Conservation (phyloP, 2,329 filamentous ascomycete genomes). For the Xylaria sp. region DNA sequence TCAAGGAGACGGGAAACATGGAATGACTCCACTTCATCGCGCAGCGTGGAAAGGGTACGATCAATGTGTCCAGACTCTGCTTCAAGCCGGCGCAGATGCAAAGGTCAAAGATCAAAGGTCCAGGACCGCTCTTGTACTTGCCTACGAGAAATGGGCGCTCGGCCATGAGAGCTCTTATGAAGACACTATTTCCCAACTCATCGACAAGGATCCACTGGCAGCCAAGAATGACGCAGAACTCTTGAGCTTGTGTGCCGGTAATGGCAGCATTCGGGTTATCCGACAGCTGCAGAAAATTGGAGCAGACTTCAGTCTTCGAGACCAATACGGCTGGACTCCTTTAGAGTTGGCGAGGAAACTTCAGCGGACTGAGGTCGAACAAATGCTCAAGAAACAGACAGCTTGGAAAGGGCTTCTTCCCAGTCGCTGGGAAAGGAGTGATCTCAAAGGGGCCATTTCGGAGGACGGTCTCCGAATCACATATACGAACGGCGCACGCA, state of each 20-base stretch:
- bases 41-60: not conserved
- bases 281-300: not conserved
- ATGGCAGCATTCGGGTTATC: not conserved
- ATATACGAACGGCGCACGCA: not conserved
- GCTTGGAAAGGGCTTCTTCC: slow-evolving; percentile 4
- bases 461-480: not conserved
- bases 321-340: slow-evolving; percentile 1
- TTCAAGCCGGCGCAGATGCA: not conserved
- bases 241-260: not conserved
- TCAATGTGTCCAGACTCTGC: not conserved
- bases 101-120: not conserved
- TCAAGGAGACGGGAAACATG: not conserved
- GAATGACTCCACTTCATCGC: slow-evolving; percentile 4
- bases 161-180: not conserved
- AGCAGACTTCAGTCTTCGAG: not conserved
- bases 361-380: not conserved
- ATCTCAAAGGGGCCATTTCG: not conserved
- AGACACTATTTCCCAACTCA: not conserved
- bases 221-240: not conserved
- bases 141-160: not conserved
- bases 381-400: not conserved
- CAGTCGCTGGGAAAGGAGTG: not conserved
- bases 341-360: not conserved
- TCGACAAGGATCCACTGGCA: not conserved
- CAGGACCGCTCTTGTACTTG: slow-evolving; percentile 1